Percentiles rank a stretch among this genome's conserved stretches.
These are phyloP conservation scores for Spathaspora girioi DNA, from an alignment of 805 yeast genomes.

Conservation along the genomic window DNA sequence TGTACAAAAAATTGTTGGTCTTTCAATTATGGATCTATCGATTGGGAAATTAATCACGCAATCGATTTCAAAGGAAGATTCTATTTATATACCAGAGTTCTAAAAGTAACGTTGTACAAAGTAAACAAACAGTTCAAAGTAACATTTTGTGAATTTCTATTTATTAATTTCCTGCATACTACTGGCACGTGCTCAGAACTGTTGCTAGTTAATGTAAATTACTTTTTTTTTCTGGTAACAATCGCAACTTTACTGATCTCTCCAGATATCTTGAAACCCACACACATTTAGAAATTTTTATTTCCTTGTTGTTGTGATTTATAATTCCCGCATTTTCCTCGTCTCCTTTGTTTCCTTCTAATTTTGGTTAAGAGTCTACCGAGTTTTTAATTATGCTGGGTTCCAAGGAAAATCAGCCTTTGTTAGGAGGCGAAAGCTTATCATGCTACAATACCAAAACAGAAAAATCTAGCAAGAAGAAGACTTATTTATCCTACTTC, in stretches of 20 bases:
- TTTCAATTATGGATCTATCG: conserved; percentile 61
- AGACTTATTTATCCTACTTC: conserved; percentile 4
- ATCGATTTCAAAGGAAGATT: conserved; percentile 11
- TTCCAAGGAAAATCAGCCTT: conserved; percentile 6
- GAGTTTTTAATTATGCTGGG: neutral
- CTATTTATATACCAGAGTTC: conserved; percentile 8
- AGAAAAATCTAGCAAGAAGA: neutral
- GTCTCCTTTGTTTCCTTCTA: neutral
- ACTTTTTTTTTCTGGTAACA: neutral
- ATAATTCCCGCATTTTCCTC: neutral
- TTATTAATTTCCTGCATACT: neutral
- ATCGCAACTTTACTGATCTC: neutral
- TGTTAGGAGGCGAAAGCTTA: conserved; percentile 8
- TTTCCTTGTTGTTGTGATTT: neutral
- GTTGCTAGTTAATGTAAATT: neutral
- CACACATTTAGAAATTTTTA: neutral
- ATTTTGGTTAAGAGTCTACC: neutral
- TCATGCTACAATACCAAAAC: conserved; percentile 4
- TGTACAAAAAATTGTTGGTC: conserved; percentile 56
- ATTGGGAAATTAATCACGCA: conserved; percentile 44
- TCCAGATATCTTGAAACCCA: neutral
- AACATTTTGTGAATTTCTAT: neutral
- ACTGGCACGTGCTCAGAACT: neutral
- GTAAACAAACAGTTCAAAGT: neutral
- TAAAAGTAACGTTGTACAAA: conserved; percentile 2